Evolutionary conservation across 495 filamentous ascomycete genomes (phyloP).

Genomic region (Darksidea phi): DNA sequence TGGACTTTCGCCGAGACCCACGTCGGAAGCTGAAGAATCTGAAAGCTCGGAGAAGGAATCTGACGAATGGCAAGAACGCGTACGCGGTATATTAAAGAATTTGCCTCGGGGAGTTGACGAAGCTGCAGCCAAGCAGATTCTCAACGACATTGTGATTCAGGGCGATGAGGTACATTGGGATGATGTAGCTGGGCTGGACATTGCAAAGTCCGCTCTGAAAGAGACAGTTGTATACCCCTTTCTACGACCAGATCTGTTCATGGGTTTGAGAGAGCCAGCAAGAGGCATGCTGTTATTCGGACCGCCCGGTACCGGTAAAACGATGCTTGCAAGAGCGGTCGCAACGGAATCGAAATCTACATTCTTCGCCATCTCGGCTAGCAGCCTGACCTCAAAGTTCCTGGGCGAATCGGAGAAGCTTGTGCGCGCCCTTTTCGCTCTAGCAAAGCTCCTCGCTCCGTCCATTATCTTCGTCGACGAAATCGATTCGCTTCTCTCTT

Average conservation of each 20-base stretch:
- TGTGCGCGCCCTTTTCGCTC: constrained; percentile 84
- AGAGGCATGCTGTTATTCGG: constrained; percentile 96
- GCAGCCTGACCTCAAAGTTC: constrained; percentile 92
- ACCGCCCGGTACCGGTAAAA: constrained; percentile 95
- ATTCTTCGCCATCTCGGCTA: constrained; percentile 96
- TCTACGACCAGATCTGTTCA: constrained; percentile 91
- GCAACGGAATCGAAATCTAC: constrained; percentile 93
- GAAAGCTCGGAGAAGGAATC: constrained; percentile 35
- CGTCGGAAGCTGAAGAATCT: constrained; percentile 40
- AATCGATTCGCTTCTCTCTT: constrained; percentile 90
- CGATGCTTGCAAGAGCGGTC: constrained; percentile 93
- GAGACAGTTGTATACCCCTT: constrained; percentile 98
- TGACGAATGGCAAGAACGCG: constrained; percentile 47
- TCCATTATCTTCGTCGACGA: constrained; percentile 99
- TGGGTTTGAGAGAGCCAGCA: constrained; percentile 90
- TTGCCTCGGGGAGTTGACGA: constrained; percentile 79
- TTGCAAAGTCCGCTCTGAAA: constrained; percentile 88
- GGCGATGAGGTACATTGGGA: constrained; percentile 95
- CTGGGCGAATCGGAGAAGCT: constrained; percentile 96
- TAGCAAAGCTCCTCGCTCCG: constrained; percentile 87
- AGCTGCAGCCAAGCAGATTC: constrained; percentile 79
- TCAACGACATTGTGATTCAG: constrained; percentile 93
- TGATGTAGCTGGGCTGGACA: constrained; percentile 87
- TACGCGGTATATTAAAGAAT: constrained; percentile 67
- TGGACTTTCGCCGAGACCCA: constrained; percentile 28